These are phyloP conservation scores for Harringtonia lauricola DNA, from an alignment of 2,329 filamentous ascomycete species.

Conservation along the genomic window DNA sequence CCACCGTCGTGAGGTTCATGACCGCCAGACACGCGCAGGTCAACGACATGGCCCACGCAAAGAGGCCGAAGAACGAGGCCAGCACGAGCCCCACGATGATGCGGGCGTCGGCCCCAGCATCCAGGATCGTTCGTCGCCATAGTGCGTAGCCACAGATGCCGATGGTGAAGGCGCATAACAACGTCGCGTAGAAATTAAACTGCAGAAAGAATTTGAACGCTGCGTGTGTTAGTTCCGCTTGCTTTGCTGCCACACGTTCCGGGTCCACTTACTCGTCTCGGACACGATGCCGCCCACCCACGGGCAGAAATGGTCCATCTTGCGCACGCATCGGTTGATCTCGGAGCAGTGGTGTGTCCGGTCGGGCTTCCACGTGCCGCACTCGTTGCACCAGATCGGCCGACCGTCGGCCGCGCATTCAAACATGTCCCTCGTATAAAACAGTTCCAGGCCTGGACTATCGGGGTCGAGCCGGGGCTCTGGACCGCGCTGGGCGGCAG, in stretches of 20 bases:
- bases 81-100: constrained; percentile 58
- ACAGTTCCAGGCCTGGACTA: constrained; percentile 58
- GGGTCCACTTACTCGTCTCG: constrained; percentile 51
- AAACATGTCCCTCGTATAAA: constrained; percentile 76
- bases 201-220: constrained; percentile 90
- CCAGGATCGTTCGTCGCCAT: constrained; percentile 16
- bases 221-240: constrained; percentile 15
- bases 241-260: not conserved
- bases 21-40: constrained; percentile 61
- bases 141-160: constrained; percentile 44
- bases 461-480: constrained; percentile 40
- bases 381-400: constrained; percentile 79
- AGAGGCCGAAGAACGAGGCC: constrained; percentile 66
- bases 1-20: constrained; percentile 74
- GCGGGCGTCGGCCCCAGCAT: constrained; percentile 25
- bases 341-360: constrained; percentile 80
- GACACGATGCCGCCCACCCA: constrained; percentile 92
- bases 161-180: constrained; percentile 56
- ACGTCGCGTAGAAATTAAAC: constrained; percentile 62
- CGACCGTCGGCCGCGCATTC: constrained; percentile 72
- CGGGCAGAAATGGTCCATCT: constrained; percentile 94
- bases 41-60: constrained; percentile 63
- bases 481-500: constrained; percentile 1
- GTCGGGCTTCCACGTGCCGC: constrained; percentile 80
- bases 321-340: constrained; percentile 67